Evolutionary conservation across 169 alveolate genomes (phyloP), one percentile per base, ranked within the genome.

Genomic region (Pseudocohnilembus persalinus): DNA sequence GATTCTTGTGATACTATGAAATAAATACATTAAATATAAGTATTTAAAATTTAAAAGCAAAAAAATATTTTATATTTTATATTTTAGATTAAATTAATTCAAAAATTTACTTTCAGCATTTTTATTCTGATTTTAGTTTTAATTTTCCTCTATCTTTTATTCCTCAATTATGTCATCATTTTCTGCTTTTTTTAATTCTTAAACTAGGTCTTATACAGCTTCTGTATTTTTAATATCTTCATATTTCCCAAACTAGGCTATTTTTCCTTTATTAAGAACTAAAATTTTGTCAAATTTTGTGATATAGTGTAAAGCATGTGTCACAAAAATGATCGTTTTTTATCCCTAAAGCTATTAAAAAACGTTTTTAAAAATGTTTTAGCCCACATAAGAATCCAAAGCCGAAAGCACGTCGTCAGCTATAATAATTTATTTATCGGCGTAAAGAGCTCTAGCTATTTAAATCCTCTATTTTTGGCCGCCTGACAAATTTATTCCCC

Each of bases 371-470:
- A 93, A 90, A 1, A 94, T 82, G 31, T 87, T 77, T 89, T 79
- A 88, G 31, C 88, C 89, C 0, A 92, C 94, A 72, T 92, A 89
- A 31, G 92, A 87, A 89, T 95, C 98, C 63, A 95, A 82, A 11
- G 98, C 96, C n/a, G 94, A 85, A 30, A 94, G 74, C 1, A 93
- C 92, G 78, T 95, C 97, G 87, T 95, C 98, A 24, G 93, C 83
- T 28, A 95, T 68, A 83, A 88, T 87, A 11, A 94, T 92, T 65
- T 95, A 96, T 75, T 89, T 77, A 33, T 93, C 91, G 1, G 94
- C 82, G 83, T 95, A 95, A 76, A 93, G 87, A 33, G 98, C 98
- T 90, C 98, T 91, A 30, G 97, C 96, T 0, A 95, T 72, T 63
- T 94, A 80, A 25, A 95, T 78, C 84, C 97, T 90, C 64, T 94